A percentile compares a stretch with the other conserved stretches of the same genome.
Conservation (phyloP, 1,284 basidiomycete genomes). For the Stereum hirsutum region DNA sequence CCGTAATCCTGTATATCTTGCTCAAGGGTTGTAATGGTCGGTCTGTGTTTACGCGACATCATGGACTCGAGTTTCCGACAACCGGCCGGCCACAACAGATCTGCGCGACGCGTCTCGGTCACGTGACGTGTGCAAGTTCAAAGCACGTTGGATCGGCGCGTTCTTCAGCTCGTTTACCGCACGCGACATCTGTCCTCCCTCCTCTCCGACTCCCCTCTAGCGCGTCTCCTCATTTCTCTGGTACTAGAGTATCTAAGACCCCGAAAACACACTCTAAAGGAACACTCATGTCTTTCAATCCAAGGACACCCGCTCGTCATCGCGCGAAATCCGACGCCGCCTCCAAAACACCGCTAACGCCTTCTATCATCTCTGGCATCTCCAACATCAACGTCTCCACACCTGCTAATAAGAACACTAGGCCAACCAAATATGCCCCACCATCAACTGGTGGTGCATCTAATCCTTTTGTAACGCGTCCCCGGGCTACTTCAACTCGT, state of each 20-base stretch:
- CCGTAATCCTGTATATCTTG: too few relatives aligned
- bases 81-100: too few relatives aligned
- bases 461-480: slow-evolving; percentile 71
- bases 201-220: background rate
- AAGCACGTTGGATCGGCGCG: too few relatives aligned
- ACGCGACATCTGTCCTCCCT: too few relatives aligned
- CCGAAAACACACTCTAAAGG: background rate
- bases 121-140: too few relatives aligned
- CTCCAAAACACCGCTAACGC: slow-evolving; percentile 57
- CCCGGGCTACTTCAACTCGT: too few relatives aligned
- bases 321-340: slow-evolving; percentile 56
- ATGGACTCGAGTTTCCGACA: too few relatives aligned
- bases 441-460: too few relatives aligned
- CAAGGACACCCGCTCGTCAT: slow-evolving; percentile 58
- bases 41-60: too few relatives aligned
- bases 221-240: background rate
- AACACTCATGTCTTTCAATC: slow-evolving; percentile 20
- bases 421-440: slow-evolving; percentile 30
- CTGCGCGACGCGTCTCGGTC: too few relatives aligned
- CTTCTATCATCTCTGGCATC: slow-evolving; percentile 48
- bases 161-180: too few relatives aligned
- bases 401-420: slow-evolving; percentile 28
- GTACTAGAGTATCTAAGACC: background rate
- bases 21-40: too few relatives aligned
- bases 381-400: slow-evolving; percentile 40